Evolutionary conservation across 305 asterid genomes (phyloP).

Genomic region (Salvia sclarea): DNA sequence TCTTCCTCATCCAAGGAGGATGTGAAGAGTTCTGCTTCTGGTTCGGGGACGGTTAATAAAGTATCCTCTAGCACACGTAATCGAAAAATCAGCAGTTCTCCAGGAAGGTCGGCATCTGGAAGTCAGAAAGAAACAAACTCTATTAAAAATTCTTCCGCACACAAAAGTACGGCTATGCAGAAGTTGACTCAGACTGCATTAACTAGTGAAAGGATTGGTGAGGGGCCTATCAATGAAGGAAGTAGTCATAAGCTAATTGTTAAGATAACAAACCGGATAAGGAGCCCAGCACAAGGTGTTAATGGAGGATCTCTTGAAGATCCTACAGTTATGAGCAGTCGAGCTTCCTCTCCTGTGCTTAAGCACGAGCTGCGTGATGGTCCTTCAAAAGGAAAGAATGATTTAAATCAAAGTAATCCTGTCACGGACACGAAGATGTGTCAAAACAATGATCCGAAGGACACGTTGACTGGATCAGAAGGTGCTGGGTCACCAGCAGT

Average conservation of each 20-base stretch:
- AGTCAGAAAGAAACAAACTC: conserved; percentile 54
- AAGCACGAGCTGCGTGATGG: conserved; percentile 46
- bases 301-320: conserved; percentile 58
- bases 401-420: conserved; percentile 34
- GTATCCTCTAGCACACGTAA: conserved; percentile 52
- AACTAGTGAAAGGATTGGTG: conserved; percentile 49
- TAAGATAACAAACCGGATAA: conserved; percentile 54
- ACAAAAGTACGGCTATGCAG: conserved; percentile 40
- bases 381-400: conserved; percentile 42
- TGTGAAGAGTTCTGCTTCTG: conserved; percentile 53
- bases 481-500: conserved; percentile 43
- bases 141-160: conserved; percentile 41
- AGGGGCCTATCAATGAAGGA: conserved; percentile 43
- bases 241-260: conserved; percentile 61
- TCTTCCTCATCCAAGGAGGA: conserved; percentile 66
- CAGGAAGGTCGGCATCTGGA: conserved; percentile 40
- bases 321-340: conserved; percentile 45
- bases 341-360: conserved; percentile 52
- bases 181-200: conserved; percentile 45
- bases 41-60: conserved; percentile 48
- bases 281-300: conserved; percentile 55
- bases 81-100: conserved; percentile 49
- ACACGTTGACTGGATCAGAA: conserved; percentile 42
- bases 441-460: conserved; percentile 47
- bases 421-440: conserved; percentile 43